Base-by-base conservation (phyloP, 306 rosid species). In the Prosopis cineraria region DNA sequence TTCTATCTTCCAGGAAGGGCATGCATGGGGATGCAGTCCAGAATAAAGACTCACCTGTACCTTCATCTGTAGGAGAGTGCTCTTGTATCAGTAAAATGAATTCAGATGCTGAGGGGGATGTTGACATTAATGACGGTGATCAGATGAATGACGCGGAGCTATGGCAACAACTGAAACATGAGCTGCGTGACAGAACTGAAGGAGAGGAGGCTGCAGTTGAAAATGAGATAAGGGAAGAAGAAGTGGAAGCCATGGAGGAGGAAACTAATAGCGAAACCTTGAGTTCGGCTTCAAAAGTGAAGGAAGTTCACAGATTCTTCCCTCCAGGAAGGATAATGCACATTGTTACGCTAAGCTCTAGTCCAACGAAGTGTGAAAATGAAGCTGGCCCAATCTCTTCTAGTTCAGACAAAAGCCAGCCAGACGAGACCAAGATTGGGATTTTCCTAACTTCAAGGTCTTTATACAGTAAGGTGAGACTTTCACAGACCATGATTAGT, bases 261-360 rank as follows among this genome's bases (percentile, higher is more conserved):
- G 96, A 83, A 37, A 73, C 75, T 36, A 81, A 83, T 62, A 90
- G 77, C 43, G 84, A 81, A 81, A 84, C 79, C 19, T 90, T 73
- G 85, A 85, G 85, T 60, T 87, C 89, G 73, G 60, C 53, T 22
- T 79, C 91, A 22, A 87, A 84, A 78, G 80, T 78, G 70, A 92
- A 91, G 72, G 98, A 92, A 78, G 87, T 83, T 1, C 93, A 84
- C 81, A 87, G 99, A 81, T 95, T 91, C 66, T 95, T 88, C 66
- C 99, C 98, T 19, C 85, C 98, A 1, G 99, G 99, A 68, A 95
- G 84, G 85, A 91, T 95, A 80, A 91, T 93, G 98, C 99, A 93
- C 76, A 86, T 95, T 39, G 89, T 93, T 52, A 80, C 78, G 12
- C 25, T 87, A 79, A 82, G 64, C 74, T 60, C 84, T 1, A 83